Evolutionary conservation across 2,329 filamentous ascomycete genomes (phyloP).

Genomic region (Aspergillus uvarum): DNA sequence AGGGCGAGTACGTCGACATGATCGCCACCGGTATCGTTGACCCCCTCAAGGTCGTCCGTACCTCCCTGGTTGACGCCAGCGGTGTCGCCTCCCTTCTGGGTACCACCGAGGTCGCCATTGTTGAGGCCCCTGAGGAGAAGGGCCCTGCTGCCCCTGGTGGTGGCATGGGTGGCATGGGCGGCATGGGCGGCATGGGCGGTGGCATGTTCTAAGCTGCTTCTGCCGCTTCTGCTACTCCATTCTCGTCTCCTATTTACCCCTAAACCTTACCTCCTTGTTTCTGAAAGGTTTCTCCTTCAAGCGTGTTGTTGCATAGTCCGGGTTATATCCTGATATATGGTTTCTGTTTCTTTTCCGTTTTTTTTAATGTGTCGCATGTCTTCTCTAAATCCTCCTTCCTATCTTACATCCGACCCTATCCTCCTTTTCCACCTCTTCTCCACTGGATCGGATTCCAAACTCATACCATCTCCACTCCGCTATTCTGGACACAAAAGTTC

Average conservation of each 20-base stretch:
- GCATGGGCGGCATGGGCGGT: slow-evolving; percentile 64
- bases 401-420: slow-evolving; percentile 9
- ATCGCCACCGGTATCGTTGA: slow-evolving; percentile 95
- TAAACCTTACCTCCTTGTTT: slow-evolving; percentile 22
- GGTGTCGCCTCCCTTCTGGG: slow-evolving; percentile 96
- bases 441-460: slow-evolving; percentile 10
- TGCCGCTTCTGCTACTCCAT: background rate
- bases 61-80: slow-evolving; percentile 88
- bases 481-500: slow-evolving; percentile 25
- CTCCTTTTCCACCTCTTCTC: slow-evolving; percentile 3
- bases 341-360: slow-evolving; percentile 21
- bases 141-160: slow-evolving; percentile 54
- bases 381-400: slow-evolving; percentile 11
- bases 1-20: slow-evolving; percentile 99
- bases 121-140: slow-evolving; percentile 95
- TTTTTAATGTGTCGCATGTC: slow-evolving; percentile 28
- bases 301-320: slow-evolving; percentile 38
- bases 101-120: slow-evolving; percentile 96
- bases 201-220: slow-evolving; percentile 61
- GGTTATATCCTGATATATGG: slow-evolving; percentile 28
- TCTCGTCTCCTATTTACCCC: slow-evolving; percentile 5
- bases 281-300: slow-evolving; percentile 27
- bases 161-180: slow-evolving; percentile 55
- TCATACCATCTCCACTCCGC: slow-evolving; percentile 28
- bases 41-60: slow-evolving; percentile 98